A percentile compares a stretch with the other conserved stretches of the same genome.
Conservation (phyloP, 1,139 yeast genomes). For the Candida sanyaensis region DNA sequence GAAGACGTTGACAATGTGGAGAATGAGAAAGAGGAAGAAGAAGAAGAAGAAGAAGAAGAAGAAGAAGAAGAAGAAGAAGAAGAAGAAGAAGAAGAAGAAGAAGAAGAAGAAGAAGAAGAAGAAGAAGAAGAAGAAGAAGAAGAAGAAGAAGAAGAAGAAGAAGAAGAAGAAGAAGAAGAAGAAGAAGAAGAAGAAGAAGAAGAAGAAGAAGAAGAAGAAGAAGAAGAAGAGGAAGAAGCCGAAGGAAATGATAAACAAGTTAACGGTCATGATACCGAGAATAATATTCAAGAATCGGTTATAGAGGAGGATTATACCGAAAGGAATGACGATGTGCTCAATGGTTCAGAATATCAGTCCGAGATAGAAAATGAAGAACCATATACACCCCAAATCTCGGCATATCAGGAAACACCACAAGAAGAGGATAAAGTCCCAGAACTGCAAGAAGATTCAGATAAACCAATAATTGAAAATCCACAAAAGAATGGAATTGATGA, state of each 20-base stretch:
- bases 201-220: too few relatives aligned
- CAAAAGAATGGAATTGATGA: not conserved
- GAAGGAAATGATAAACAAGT: not conserved
- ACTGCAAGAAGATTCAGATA: not conserved
- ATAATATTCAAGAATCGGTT: constrained; percentile 1
- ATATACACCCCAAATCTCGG: too few relatives aligned
- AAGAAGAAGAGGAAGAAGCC: too few relatives aligned
- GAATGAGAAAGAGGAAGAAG: not conserved
- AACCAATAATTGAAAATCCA: not conserved
- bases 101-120: too few relatives aligned
- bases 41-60: not conserved
- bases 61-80: too few relatives aligned
- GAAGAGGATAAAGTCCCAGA: not conserved
- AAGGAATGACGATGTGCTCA: not conserved
- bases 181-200: too few relatives aligned
- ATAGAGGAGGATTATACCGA: not conserved
- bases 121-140: too few relatives aligned
- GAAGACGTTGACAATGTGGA: not conserved
- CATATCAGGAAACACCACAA: not conserved
- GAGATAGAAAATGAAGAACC: too few relatives aligned
- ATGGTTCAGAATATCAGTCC: not conserved
- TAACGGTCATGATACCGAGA: not conserved
- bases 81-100: too few relatives aligned
- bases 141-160: too few relatives aligned
- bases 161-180: too few relatives aligned